These are phyloP conservation scores for Botryotinia globosa DNA, from an alignment of 2,329 filamentous ascomycete genomes.

Conservation along the genomic window DNA sequence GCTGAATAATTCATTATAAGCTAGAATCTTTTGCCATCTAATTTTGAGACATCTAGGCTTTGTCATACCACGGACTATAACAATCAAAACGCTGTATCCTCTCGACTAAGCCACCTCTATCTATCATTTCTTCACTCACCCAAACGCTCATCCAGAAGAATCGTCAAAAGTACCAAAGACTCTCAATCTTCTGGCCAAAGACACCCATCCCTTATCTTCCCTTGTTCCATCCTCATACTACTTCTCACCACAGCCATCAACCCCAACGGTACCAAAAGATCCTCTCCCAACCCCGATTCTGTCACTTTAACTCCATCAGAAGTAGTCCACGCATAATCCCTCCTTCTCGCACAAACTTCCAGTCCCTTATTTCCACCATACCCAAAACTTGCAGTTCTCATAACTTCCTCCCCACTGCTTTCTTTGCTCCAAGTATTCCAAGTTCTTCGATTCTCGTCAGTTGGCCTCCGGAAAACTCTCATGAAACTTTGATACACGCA, in stretches of 20 bases:
- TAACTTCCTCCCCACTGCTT: background rate
- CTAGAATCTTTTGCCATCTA: background rate
- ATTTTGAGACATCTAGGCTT: background rate
- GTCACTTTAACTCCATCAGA: background rate
- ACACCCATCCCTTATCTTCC: background rate
- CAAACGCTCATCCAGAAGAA: background rate
- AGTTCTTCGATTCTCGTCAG: background rate
- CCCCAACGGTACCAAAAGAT: constrained; percentile 10
- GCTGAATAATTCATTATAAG: too few species aligned
- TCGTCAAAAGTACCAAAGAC: background rate
- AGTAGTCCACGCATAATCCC: background rate
- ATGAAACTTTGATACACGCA: constrained; percentile 11
- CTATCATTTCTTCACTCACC: too few species aligned
- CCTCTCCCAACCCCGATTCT: background rate
- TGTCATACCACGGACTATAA: background rate
- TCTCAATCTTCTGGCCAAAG: background rate
- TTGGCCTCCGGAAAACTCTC: background rate
- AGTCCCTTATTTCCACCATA: background rate
- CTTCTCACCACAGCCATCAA: constrained; percentile 13
- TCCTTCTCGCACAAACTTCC: constrained; percentile 6
- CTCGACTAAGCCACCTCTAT: rapidly evolving
- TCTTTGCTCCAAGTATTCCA: background rate
- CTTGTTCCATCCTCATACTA: background rate
- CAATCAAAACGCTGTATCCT: background rate
- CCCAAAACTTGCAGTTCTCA: background rate